These are phyloP conservation scores for Lasiosphaeriaceae sp. DNA, from an alignment of 495 filamentous ascomycete species.

Conservation along the genomic window DNA sequence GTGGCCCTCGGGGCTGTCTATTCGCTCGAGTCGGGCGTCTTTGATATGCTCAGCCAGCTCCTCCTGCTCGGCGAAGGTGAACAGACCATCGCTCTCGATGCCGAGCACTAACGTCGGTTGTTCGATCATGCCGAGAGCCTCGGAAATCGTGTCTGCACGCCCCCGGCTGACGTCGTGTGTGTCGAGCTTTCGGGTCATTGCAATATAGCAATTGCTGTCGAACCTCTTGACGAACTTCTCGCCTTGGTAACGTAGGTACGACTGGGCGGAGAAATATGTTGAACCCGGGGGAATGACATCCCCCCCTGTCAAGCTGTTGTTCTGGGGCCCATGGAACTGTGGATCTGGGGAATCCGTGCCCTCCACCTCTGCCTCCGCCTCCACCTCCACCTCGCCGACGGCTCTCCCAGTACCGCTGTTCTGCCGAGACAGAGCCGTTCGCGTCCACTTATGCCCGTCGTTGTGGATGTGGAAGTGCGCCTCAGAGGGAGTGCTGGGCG, in stretches of 20 bases:
- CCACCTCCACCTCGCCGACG: not conserved
- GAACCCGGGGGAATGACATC: conserved; percentile 54
- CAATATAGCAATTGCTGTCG: conserved; percentile 98
- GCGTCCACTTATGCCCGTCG: conserved; percentile 72
- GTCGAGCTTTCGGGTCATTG: conserved; percentile 97
- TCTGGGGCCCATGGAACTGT: conserved; percentile 68
- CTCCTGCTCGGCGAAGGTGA: conserved; percentile 94
- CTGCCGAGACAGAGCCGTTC: conserved; percentile 33
- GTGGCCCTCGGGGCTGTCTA: conserved; percentile 91
- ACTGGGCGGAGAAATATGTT: conserved; percentile 95
- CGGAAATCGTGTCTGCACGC: conserved; percentile 58
- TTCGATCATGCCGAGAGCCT: conserved; percentile 74
- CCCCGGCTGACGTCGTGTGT: conserved; percentile 89
- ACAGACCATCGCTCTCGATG: conserved; percentile 91
- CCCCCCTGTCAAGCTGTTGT: conserved; percentile 28
- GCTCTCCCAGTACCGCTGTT: conserved; percentile 23
- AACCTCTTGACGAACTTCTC: conserved; percentile 95
- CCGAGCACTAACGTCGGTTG: conserved; percentile 88
- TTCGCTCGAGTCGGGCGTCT: conserved; percentile 70
- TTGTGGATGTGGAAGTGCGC: conserved; percentile 95
- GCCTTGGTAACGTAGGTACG: conserved; percentile 96
- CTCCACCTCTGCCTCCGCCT: not conserved
- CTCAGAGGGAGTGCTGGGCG: conserved; percentile 63
- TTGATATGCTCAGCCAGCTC: conserved; percentile 83
- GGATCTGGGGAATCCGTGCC: conserved; percentile 52